These are phyloP conservation scores for Boletellus deceptivus DNA, from an alignment of 1,284 basidiomycete species.

Conservation along the genomic window DNA sequence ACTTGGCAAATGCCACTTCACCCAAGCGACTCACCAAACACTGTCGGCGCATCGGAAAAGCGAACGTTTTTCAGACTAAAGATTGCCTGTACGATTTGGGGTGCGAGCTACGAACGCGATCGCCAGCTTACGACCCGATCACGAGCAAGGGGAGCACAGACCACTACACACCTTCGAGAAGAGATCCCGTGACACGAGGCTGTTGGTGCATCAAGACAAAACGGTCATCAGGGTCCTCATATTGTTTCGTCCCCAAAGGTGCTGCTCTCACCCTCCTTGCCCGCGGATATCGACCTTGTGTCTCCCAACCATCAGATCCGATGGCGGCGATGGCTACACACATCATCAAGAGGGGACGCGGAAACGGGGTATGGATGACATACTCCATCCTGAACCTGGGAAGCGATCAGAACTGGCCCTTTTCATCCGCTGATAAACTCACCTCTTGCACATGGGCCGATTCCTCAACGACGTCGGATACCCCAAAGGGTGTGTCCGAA, in stretches of 20 bases:
- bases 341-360: not conserved
- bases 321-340: slow-evolving; percentile 7
- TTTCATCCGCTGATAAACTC: not conserved
- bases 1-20: not conserved
- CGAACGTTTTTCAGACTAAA: slow-evolving; percentile 19
- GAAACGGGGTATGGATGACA: slow-evolving; percentile 3
- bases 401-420: not conserved
- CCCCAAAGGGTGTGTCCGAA: not conserved
- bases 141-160: not conserved
- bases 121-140: not conserved
- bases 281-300: slow-evolving; percentile 10
- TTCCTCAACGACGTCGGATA: not conserved
- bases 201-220: not conserved
- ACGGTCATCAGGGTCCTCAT: not conserved
- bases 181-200: slow-evolving; percentile 28
- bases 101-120: slow-evolving; percentile 20
- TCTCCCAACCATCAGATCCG: slow-evolving; percentile 7
- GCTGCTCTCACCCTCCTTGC: slow-evolving; percentile 23
- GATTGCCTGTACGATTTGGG: slow-evolving; percentile 19
- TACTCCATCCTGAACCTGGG: slow-evolving; percentile 11
- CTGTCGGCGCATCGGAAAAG: slow-evolving; percentile 9
- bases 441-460: slow-evolving; percentile 13
- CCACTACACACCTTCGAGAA: slow-evolving; percentile 24
- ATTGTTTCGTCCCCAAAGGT: not conserved
- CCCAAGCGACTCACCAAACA: slow-evolving; percentile 15